Evolutionary conservation across 306 rosid genomes (phyloP).

Genomic region (Lablab purpureus): DNA sequence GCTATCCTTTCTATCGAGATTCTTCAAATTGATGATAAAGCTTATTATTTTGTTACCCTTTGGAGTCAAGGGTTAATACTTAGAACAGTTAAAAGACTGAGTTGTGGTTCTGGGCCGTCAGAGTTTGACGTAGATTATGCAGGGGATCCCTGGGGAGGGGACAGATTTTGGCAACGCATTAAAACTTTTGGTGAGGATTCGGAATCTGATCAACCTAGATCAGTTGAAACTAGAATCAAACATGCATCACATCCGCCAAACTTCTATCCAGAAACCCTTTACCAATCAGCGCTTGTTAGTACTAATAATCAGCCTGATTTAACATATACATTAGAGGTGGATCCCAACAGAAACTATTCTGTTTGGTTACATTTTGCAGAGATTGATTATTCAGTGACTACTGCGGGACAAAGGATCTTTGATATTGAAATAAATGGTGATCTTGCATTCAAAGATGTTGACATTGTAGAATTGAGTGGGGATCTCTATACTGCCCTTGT

Average conservation of each 20-base stretch:
- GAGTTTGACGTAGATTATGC: conserved; percentile 65
- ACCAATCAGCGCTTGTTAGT: conserved; percentile 67
- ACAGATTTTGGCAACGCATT: conserved; percentile 70
- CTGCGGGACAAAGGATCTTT: conserved; percentile 71
- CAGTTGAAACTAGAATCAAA: conserved; percentile 64
- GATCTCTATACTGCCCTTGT: conserved; percentile 68
- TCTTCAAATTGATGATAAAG: conserved; percentile 72
- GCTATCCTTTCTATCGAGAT: conserved; percentile 79
- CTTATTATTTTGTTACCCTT: conserved; percentile 58
- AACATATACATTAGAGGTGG: conserved; percentile 71
- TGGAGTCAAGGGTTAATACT: conserved; percentile 61
- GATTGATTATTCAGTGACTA: conserved; percentile 61
- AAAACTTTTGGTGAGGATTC: conserved; percentile 54
- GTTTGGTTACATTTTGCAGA: conserved; percentile 88
- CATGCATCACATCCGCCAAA: conserved; percentile 69
- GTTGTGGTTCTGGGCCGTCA: conserved; percentile 72
- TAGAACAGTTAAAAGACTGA: conserved; percentile 71
- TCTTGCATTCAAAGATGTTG: conserved; percentile 53
- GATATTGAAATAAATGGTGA: conserved; percentile 68
- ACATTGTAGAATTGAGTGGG: conserved; percentile 68
- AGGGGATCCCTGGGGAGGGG: conserved; percentile 76
- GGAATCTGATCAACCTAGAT: conserved; percentile 55
- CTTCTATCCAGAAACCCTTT: conserved; percentile 75
- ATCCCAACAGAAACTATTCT: conserved; percentile 83
- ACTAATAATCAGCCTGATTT: conserved; percentile 63